Conservation (phyloP, 352 stramenopile genomes). For the Globisporangium spiculum region DNA sequence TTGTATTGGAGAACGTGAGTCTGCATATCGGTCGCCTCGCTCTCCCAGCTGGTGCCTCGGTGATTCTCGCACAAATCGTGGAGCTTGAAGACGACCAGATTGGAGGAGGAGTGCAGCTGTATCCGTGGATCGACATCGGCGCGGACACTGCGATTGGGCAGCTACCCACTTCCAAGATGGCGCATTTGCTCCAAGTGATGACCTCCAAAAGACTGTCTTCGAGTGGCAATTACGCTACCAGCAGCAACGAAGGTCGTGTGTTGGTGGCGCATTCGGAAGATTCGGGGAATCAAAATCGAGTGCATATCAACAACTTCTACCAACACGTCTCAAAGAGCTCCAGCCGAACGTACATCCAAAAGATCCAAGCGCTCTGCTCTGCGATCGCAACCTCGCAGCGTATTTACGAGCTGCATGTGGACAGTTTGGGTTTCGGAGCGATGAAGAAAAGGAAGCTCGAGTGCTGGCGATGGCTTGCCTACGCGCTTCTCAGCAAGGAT, state of each 20-base stretch:
- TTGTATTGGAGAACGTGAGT: neutral
- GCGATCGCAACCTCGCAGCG: neutral
- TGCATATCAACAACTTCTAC: neutral
- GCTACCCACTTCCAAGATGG: neutral
- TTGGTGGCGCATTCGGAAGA: neutral
- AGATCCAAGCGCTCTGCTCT: conserved; percentile 10
- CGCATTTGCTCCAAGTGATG: neutral
- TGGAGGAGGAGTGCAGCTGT: neutral
- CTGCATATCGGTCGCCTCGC: neutral
- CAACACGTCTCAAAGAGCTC: neutral
- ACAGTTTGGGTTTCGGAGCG: neutral
- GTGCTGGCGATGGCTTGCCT: conserved; percentile 18
- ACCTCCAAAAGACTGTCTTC: neutral
- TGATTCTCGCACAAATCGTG: conserved; percentile 7
- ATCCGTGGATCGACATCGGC: conserved; percentile 2
- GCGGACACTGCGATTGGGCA: conserved; percentile 1
- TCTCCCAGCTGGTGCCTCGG: neutral
- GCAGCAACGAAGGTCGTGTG: neutral
- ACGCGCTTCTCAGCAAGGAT: conserved; percentile 14
- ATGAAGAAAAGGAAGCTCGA: neutral
- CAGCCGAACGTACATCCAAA: conserved; percentile 8
- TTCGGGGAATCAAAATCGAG: neutral
- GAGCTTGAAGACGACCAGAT: neutral
- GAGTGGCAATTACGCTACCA: neutral
- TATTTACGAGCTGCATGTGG: conserved; percentile 2